These are phyloP conservation scores for Coleophoma cylindrospora DNA, from an alignment of 2,329 filamentous ascomycete genomes.

Conservation along the genomic window DNA sequence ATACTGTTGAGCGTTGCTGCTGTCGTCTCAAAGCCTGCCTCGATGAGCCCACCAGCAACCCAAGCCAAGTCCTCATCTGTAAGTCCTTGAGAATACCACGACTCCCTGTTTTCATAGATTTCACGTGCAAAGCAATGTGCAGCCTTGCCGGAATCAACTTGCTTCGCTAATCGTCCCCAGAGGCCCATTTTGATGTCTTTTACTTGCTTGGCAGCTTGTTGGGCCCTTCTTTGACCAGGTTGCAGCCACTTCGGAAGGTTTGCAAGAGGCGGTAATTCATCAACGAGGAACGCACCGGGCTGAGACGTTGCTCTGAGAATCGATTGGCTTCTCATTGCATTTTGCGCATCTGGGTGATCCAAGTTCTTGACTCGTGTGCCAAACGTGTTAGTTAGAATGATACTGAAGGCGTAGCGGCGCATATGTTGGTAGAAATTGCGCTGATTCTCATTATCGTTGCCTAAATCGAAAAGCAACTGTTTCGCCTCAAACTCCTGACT, in stretches of 20 bases:
- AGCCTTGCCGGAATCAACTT: constrained; percentile 23
- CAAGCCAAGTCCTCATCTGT: constrained; percentile 23
- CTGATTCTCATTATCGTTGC: constrained; percentile 26
- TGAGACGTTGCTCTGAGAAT: constrained; percentile 21
- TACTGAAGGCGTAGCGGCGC: constrained; percentile 3
- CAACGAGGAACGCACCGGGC: constrained; percentile 29
- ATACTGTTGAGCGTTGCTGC: constrained; percentile 4
- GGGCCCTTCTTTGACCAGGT: too few relatives aligned
- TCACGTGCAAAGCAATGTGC: constrained; percentile 31
- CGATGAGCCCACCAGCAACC: constrained; percentile 33
- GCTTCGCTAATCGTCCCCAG: constrained; percentile 31
- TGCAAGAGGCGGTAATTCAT: constrained; percentile 25
- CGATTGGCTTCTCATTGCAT: constrained; percentile 10
- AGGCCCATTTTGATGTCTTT: constrained; percentile 19
- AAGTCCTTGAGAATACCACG: constrained; percentile 19
- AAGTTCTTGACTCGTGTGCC: constrained; percentile 3
- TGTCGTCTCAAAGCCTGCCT: constrained; percentile 30
- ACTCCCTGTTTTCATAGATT: constrained; percentile 31
- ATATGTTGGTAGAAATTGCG: constrained; percentile 25
- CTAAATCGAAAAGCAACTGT: constrained; percentile 35
- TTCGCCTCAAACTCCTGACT: constrained; percentile 40
- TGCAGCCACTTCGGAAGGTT: too few relatives aligned
- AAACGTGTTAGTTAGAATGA: constrained; percentile 10
- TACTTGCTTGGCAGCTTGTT: too few relatives aligned
- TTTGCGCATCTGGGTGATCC: constrained; percentile 16